A percentile compares a stretch with the other conserved stretches of the same genome.
Conservation (phyloP, 768 basidiomycete species). For the Hericium erinaceus region DNA sequence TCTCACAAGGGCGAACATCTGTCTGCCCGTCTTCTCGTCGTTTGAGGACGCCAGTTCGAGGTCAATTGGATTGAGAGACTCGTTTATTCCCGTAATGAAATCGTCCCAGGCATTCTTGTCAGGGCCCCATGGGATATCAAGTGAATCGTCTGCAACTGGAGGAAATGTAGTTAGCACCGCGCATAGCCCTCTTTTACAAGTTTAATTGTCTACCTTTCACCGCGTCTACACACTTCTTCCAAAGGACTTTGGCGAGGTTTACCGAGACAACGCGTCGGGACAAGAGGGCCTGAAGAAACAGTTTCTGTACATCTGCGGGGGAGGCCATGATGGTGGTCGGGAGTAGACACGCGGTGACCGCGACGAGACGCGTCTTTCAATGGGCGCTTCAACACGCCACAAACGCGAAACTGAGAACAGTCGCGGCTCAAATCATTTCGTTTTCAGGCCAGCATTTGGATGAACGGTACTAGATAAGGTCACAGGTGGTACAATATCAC, state of each 20-base stretch:
- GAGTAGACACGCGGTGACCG: not conserved
- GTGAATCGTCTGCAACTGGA: conserved; percentile 42
- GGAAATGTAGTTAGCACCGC: not conserved
- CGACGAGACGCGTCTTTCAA: not conserved
- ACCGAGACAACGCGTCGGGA: conserved; percentile 62
- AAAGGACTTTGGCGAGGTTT: conserved; percentile 53
- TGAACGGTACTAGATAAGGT: not conserved
- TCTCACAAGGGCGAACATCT: conserved; percentile 63
- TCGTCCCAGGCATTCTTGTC: conserved; percentile 43
- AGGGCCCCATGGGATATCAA: conserved; percentile 35
- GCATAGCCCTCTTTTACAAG: not conserved
- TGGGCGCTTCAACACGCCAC: not conserved
- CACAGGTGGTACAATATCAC: not conserved
- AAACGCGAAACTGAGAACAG: not conserved
- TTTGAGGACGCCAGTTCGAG: conserved; percentile 58
- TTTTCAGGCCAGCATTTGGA: not conserved
- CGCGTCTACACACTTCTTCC: conserved; percentile 56
- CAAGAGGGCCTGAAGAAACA: conserved; percentile 73
- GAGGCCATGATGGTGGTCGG: conserved; percentile 30
- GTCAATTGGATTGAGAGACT: conserved; percentile 55
- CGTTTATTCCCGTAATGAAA: conserved; percentile 54
- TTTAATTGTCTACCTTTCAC: conserved; percentile 47
- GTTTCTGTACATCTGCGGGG: conserved; percentile 57
- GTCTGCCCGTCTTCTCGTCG: conserved; percentile 56
- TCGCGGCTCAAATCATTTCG: not conserved